Evolutionary conservation across 2,329 filamentous ascomycete species (phyloP).

Genomic region (Trichophyton schoenleinii): DNA sequence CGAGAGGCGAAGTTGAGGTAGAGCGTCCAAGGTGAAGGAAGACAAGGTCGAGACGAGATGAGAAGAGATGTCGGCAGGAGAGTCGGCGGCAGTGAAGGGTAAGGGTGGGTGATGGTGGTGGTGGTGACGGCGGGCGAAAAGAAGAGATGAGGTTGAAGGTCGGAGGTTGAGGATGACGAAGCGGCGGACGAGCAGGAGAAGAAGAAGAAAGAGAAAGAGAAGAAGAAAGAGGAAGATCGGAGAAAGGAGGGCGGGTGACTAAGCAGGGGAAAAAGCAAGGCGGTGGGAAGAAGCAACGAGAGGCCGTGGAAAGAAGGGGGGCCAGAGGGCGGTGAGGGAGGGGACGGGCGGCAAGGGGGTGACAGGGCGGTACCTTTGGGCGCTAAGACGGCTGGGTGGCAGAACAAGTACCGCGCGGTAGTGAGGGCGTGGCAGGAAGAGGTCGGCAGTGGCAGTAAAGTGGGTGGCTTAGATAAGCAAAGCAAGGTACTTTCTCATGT

Average conservation of each 20-base stretch:
- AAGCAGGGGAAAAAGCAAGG: neutral
- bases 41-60: conserved; percentile 5
- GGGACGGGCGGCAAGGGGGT: neutral
- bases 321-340: neutral
- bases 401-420: neutral
- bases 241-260: neutral
- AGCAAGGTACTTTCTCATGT: neutral
- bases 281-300: neutral
- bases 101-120: too few relatives aligned
- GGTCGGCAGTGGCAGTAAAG: neutral
- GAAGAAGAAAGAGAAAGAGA: conserved; percentile 8
- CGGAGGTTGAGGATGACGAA: conserved; percentile 8
- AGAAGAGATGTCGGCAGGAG: conserved; percentile 5
- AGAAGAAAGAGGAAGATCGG: neutral
- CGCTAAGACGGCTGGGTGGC: neutral
- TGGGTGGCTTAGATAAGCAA: neutral
- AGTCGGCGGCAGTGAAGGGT: neutral
- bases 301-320: neutral
- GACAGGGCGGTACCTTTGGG: neutral
- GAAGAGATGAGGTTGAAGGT: conserved; percentile 13
- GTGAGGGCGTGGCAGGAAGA: neutral
- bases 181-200: conserved; percentile 13
- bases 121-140: conserved; percentile 2
- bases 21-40: conserved; percentile 8
- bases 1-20: conserved; percentile 18